Percentiles rank a stretch among this genome's conserved stretches.
These are phyloP conservation scores for Pseudogymnoascus sp. DNA, from an alignment of 2,329 filamentous ascomycete species.

Conservation along the genomic window DNA sequence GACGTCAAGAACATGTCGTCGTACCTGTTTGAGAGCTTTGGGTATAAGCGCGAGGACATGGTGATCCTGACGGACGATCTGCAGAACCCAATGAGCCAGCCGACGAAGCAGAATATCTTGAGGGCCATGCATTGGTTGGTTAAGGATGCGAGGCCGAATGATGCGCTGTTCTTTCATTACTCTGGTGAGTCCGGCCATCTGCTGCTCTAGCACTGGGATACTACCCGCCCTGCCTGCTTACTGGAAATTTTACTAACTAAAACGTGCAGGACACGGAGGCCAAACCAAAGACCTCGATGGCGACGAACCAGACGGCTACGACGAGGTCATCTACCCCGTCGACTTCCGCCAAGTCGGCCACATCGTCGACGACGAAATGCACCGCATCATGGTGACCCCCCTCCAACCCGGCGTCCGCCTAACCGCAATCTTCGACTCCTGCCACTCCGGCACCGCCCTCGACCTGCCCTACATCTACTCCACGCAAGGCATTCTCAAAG, in stretches of 20 bases:
- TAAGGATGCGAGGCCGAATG: slow-evolving; percentile 85
- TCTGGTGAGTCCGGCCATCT: slow-evolving; percentile 59
- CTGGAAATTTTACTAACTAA: slow-evolving; percentile 9
- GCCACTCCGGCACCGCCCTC: slow-evolving; percentile 59
- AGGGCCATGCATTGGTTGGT: slow-evolving; percentile 97
- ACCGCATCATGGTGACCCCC: slow-evolving; percentile 65
- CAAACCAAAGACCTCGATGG: slow-evolving; percentile 73
- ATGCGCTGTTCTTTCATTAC: slow-evolving; percentile 96
- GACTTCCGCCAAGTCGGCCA: slow-evolving; percentile 74
- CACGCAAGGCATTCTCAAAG: slow-evolving; percentile 61
- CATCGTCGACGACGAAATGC: slow-evolving; percentile 79
- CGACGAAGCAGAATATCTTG: slow-evolving; percentile 90
- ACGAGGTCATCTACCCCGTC: slow-evolving; percentile 78
- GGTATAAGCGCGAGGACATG: slow-evolving; percentile 94
- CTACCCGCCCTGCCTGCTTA: too few species aligned
- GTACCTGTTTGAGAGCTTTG: slow-evolving; percentile 82
- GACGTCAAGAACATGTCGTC: slow-evolving; percentile 95
- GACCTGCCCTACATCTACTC: slow-evolving; percentile 64
- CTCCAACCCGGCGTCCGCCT: slow-evolving; percentile 76
- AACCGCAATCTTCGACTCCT: slow-evolving; percentile 63
- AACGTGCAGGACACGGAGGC: slow-evolving; percentile 63
- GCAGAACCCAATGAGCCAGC: slow-evolving; percentile 94
- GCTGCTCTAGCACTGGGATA: too few species aligned
- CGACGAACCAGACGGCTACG: slow-evolving; percentile 74
- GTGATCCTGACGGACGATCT: slow-evolving; percentile 94